Conservation (phyloP, 148 eudicot species). For the Selenicereus undatus region DNA sequence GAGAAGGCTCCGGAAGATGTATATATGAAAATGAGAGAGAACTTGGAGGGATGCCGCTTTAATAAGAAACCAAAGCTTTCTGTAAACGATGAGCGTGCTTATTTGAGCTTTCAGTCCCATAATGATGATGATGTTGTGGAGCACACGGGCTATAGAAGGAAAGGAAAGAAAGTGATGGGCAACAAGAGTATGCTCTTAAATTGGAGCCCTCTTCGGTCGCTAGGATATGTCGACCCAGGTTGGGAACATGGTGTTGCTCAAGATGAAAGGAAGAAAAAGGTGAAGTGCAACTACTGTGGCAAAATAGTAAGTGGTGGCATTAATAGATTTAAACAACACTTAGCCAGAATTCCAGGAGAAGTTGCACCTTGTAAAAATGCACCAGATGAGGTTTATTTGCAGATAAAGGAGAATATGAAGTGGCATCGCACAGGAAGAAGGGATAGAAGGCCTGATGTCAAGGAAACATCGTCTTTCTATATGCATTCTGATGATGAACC, state of each 20-base stretch:
- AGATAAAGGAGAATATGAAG: conserved; percentile 92
- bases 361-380: conserved; percentile 95
- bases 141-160: conserved; percentile 46
- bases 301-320: conserved; percentile 95
- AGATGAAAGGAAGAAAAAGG: conserved; percentile 94
- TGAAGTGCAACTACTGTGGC: conserved; percentile 92
- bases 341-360: conserved; percentile 95
- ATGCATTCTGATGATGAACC: conserved; percentile 74
- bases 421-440: conserved; percentile 97
- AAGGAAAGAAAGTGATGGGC: conserved; percentile 61
- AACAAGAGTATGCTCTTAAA: conserved; percentile 58
- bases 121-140: conserved; percentile 55
- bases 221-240: conserved; percentile 95
- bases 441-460: conserved; percentile 61
- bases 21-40: conserved; percentile 75
- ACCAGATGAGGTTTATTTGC: conserved; percentile 82
- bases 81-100: conserved; percentile 62
- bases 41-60: conserved; percentile 67
- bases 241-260: conserved; percentile 98
- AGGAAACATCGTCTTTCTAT: conserved; percentile 59
- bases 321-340: conserved; percentile 89
- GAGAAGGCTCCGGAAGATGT: conserved; percentile 92
- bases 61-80: conserved; percentile 63
- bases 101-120: conserved; percentile 55
- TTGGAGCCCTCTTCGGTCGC: conserved; percentile 81